Conservation (phyloP, 306 rosid genomes). For the Chamaecrista fasciculata region DNA sequence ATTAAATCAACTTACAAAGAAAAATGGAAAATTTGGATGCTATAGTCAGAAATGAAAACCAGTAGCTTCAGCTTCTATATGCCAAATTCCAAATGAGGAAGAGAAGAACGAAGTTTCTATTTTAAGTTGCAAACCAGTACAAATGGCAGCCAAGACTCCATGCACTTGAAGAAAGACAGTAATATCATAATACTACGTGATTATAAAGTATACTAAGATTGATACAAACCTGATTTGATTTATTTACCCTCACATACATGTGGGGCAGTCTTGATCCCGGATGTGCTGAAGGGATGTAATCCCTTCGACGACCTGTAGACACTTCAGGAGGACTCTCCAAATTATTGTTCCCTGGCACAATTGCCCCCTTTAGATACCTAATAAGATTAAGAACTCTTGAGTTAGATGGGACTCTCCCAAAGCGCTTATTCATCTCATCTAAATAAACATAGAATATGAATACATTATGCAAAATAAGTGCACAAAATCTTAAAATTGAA, state of each 20-base stretch:
- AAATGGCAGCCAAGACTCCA: not conserved
- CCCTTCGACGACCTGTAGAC: constrained; percentile 79
- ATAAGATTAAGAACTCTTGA: constrained; percentile 23
- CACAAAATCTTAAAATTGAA: constrained; percentile 2
- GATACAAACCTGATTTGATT: constrained; percentile 55
- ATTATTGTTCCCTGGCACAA: constrained; percentile 45
- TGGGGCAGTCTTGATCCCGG: constrained; percentile 95
- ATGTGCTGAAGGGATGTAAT: constrained; percentile 67
- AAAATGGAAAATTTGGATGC: not conserved
- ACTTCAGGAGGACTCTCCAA: constrained; percentile 38
- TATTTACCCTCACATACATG: constrained; percentile 57
- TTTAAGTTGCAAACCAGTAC: not conserved
- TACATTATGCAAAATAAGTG: constrained; percentile 6
- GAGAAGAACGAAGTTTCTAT: not conserved
- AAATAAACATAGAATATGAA: constrained; percentile 7
- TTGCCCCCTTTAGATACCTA: constrained; percentile 81
- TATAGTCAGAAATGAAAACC: not conserved
- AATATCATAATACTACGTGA: not conserved
- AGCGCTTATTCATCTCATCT: constrained; percentile 21
- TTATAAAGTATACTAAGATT: not conserved
- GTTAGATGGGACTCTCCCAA: constrained; percentile 37
- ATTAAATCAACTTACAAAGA: constrained; percentile 1
- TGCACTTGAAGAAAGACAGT: not conserved
- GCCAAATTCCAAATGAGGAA: not conserved
- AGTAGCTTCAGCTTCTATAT: not conserved